Base-by-base conservation (phyloP, 495 filamentous ascomycete genomes). In the Annulohypoxylon nitens region DNA sequence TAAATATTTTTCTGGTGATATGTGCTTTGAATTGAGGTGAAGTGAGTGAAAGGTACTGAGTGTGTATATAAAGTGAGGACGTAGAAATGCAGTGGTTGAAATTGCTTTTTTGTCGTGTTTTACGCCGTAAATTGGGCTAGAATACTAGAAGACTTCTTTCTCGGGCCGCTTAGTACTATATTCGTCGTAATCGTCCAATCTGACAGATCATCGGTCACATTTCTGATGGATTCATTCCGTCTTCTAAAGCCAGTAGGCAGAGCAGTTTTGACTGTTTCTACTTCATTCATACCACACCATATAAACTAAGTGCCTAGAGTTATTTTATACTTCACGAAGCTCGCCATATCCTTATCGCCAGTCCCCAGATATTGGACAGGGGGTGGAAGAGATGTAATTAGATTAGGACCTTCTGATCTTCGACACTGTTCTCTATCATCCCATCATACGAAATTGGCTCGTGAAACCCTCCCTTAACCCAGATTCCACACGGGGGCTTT, bases 401-500 rank as follows among this genome's bases (percentile, higher is more conserved):
- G 20, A 48, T 69, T 67, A 51, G 48, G 50, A 30, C 50, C 55
- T 36, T 63, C 14, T 12, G 48, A 54, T 33, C 25, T 33, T 33
- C 23, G 50, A 11, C 25, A 25, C 25, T 26, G 7, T 26, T 26
- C 25, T 54, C 25, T 54, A 47, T 18, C 43, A 12, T 47, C 11
- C 18, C 16, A n/a, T 14, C 43, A 47, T 12, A 5, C 25, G n/a
- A 3, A 10, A 43, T 4, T 26, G 23, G 48, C 2, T 23, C 48
- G 7, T 1, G 50, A 26, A 33, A 25, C 3, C 23, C 48, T 26
- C 67, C 12, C 4, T 69, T 67, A 87, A 64, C 83, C 84, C 16
- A 91, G 75, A 30, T 87, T 82, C 89, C 92, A 99, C n/a, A 98
- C 93, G 14, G 97, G 94, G 43, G 96, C 92, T 83, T 97, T 97